Conservation (phyloP, 1,139 yeast genomes). For the Candida dubliniensis region DNA sequence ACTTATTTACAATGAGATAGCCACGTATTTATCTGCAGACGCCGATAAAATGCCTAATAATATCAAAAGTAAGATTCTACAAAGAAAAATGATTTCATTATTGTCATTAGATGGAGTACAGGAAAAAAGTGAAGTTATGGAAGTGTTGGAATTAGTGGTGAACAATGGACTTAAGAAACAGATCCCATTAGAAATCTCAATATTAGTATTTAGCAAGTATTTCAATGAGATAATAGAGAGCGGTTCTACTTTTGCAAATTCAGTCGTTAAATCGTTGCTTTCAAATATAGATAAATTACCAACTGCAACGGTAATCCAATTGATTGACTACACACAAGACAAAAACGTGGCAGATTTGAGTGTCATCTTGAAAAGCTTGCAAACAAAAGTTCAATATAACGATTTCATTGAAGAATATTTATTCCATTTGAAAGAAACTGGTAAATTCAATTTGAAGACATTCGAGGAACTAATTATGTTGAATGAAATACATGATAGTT, state of each 20-base stretch:
- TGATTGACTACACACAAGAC: slow-evolving; percentile 26
- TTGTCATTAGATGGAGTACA: background rate
- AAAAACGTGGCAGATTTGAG: slow-evolving; percentile 14
- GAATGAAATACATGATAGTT: slow-evolving; percentile 17
- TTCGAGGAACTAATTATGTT: slow-evolving; percentile 24
- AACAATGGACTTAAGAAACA: slow-evolving; percentile 1
- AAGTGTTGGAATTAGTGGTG: slow-evolving; percentile 5
- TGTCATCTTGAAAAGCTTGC: slow-evolving; percentile 16
- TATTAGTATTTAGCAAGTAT: slow-evolving; percentile 8
- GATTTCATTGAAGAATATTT: slow-evolving; percentile 26
- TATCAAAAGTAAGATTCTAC: slow-evolving; percentile 5
- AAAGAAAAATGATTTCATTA: slow-evolving; percentile 1
- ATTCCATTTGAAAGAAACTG: slow-evolving; percentile 17
- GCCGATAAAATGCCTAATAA: slow-evolving; percentile 1
- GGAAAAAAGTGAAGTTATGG: slow-evolving; percentile 3
- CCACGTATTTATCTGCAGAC: slow-evolving; percentile 4
- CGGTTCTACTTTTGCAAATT: slow-evolving; percentile 6
- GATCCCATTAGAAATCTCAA: slow-evolving; percentile 8
- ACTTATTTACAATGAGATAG: slow-evolving; percentile 8
- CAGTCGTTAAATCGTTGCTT: slow-evolving; percentile 10
- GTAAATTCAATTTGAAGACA: slow-evolving; percentile 19
- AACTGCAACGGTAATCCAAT: slow-evolving; percentile 19
- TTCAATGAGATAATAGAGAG: background rate
- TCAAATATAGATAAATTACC: slow-evolving; percentile 17
- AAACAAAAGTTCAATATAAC: slow-evolving; percentile 7